Evolutionary conservation across 2,329 filamentous ascomycete genomes (phyloP).

Genomic region (Coleophoma eucalyptorum): DNA sequence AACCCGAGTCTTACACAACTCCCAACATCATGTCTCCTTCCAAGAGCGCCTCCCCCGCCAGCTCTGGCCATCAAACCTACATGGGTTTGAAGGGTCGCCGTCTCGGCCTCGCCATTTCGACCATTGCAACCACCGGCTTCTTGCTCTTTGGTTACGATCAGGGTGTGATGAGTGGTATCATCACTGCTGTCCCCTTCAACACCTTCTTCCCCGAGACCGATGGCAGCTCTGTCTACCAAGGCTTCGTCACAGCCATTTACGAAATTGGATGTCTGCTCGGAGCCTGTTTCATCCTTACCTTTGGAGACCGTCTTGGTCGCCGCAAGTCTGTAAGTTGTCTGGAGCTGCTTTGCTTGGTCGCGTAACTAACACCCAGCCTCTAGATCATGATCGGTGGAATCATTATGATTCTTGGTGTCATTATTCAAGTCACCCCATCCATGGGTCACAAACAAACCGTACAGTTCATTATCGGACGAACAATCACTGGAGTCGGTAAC

Average conservation of each 20-base stretch:
- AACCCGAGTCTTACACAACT: too few species aligned
- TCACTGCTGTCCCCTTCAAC: conserved; percentile 67
- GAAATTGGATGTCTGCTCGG: conserved; percentile 51
- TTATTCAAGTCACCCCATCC: conserved; percentile 34
- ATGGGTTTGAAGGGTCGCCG: conserved; percentile 62
- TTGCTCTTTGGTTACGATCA: conserved; percentile 89
- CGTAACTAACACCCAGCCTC: not conserved
- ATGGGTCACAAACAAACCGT: conserved; percentile 33
- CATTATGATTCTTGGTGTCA: conserved; percentile 56
- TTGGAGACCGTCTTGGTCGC: conserved; percentile 53
- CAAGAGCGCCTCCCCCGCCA: not conserved
- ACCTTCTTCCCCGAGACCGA: conserved; percentile 77
- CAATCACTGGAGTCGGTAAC: conserved; percentile 46
- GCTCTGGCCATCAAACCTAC: conserved; percentile 31
- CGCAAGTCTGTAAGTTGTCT: conserved; percentile 45
- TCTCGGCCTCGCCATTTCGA: conserved; percentile 66
- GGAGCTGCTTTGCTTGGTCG: too few species aligned
- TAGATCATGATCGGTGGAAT: conserved; percentile 50
- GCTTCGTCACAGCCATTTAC: conserved; percentile 54
- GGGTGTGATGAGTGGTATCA: conserved; percentile 77
- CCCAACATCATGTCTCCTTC: not conserved
- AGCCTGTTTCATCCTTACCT: conserved; percentile 40
- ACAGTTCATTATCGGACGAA: conserved; percentile 52
- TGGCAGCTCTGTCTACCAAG: conserved; percentile 27
- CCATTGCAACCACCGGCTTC: conserved; percentile 72